Conservation (phyloP, 148 eudicot genomes). For the Amaranthus cruentus region DNA sequence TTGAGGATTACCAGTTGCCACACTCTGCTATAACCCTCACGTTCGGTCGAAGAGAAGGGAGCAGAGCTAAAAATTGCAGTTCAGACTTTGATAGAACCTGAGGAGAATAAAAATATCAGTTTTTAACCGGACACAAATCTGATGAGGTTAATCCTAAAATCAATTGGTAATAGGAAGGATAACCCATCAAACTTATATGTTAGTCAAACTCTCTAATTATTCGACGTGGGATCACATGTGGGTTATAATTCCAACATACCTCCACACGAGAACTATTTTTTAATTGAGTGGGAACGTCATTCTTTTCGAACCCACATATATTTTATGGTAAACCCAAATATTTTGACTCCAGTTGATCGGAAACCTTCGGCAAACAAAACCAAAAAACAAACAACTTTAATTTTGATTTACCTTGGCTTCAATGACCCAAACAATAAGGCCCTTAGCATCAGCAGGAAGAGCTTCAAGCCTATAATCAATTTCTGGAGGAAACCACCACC, state of each 20-base stretch:
- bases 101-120: neutral
- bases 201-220: no score
- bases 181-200: no score
- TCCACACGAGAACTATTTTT: no score
- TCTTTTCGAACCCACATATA: no score
- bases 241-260: no score
- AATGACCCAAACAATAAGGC: slow-evolving; percentile 72
- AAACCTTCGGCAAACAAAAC: neutral
- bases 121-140: no score
- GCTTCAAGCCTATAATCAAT: slow-evolving; percentile 85
- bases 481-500: slow-evolving; percentile 96
- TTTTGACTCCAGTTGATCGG: no score
- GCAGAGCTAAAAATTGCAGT: slow-evolving; percentile 83
- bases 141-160: no score
- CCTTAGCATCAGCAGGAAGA: slow-evolving; percentile 75
- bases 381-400: neutral
- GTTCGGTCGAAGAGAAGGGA: slow-evolving; percentile 79
- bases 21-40: slow-evolving; percentile 97
- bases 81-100: slow-evolving; percentile 84
- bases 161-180: no score
- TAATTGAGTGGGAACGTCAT: no score
- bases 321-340: no score
- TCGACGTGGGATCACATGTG: no score
- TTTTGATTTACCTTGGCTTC: slow-evolving; percentile 65
- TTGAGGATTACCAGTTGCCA: slow-evolving; percentile 68